Conservation (phyloP, 1,284 basidiomycete species). For the Porphyrellus sp. region DNA sequence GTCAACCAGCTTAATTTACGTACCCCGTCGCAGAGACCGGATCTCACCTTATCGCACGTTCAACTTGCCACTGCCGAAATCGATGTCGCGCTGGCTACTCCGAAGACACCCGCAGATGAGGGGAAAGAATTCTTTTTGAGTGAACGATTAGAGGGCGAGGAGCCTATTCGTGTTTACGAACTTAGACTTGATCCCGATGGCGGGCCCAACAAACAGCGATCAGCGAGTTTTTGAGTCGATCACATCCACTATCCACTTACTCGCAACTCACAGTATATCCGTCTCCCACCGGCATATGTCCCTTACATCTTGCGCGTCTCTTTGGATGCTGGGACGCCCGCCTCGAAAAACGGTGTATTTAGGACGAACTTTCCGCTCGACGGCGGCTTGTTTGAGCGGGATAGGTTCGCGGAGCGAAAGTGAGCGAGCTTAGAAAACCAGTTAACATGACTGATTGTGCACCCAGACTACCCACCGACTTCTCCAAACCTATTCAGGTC, state of each 20-base stretch:
- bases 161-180: conserved; percentile 79
- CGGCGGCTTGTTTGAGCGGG: conserved; percentile 79
- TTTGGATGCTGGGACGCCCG: conserved; percentile 85
- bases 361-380: conserved; percentile 94
- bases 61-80: not conserved
- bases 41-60: conserved; percentile 18
- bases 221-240: conserved; percentile 50
- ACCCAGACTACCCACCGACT: conserved; percentile 70
- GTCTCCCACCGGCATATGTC: conserved; percentile 84
- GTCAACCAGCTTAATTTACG: not conserved
- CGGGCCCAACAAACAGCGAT: conserved; percentile 79
- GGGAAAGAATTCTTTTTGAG: conserved; percentile 84
- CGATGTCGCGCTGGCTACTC: conserved; percentile 40
- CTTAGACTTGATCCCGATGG: conserved; percentile 85
- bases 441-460: conserved; percentile 12
- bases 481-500: conserved; percentile 86
- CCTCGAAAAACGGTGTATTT: conserved; percentile 84
- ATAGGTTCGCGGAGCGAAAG: conserved; percentile 75
- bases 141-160: conserved; percentile 49
- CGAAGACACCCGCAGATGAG: conserved; percentile 89
- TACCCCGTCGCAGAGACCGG: conserved; percentile 1
- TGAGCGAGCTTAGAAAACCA: conserved; percentile 32
- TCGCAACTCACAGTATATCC: conserved; percentile 70
- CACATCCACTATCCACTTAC: conserved; percentile 10
- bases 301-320: conserved; percentile 90